phyloP scores from a whole-genome alignment of 2,329 filamentous ascomycete genomes.

The Aspergillus phoenicis region DNA sequence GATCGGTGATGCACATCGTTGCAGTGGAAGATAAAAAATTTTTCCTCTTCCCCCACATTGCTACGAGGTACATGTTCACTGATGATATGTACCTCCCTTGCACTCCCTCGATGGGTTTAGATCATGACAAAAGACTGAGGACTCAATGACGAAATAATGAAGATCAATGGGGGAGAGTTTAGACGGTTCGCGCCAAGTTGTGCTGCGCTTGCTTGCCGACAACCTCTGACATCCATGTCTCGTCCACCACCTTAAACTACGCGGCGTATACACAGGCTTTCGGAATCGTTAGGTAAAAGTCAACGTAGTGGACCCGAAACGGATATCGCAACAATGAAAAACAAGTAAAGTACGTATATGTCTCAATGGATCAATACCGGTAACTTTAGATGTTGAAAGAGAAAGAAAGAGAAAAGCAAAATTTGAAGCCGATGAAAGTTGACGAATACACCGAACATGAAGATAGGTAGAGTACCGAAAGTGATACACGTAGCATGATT shows the following conservation, averaged over 20 bases:
- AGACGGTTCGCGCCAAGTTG: neutral
- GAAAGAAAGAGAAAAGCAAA: neutral
- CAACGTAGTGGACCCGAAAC: neutral
- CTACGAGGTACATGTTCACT: neutral
- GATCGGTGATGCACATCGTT: neutral
- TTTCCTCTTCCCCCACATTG: neutral
- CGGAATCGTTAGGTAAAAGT: constrained; percentile 10
- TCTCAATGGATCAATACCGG: constrained; percentile 6
- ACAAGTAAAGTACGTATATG: constrained; percentile 5
- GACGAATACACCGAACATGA: neutral
- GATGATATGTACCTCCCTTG: neutral
- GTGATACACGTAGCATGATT: neutral
- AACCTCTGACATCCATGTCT: constrained; percentile 6
- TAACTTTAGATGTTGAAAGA: neutral
- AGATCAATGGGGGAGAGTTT: neutral
- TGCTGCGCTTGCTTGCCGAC: neutral
- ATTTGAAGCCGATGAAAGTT: neutral
- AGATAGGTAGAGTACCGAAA: neutral
- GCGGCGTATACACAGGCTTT: neutral
- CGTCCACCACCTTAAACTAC: constrained; percentile 8
- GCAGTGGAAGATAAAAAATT: neutral
- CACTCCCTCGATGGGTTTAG: neutral
- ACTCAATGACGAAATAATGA: constrained; percentile 9
- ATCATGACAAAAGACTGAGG: neutral
- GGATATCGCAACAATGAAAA: neutral